phyloP scores from a whole-genome alignment of 1,284 basidiomycete species.

The Cutaneotrichosporon cutaneum region DNA sequence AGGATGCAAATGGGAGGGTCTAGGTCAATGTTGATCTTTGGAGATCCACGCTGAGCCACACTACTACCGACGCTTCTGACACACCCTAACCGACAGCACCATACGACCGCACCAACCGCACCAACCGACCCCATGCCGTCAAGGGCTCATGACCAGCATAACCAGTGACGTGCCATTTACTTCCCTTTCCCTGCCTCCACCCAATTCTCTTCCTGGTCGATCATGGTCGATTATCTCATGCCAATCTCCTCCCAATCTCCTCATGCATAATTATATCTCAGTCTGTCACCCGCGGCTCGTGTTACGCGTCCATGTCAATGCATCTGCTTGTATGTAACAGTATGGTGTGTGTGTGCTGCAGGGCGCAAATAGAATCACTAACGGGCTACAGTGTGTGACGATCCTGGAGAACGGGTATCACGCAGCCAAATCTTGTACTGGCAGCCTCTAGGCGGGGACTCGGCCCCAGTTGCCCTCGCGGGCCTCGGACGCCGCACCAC shows the following conservation, averaged over 20 bases:
- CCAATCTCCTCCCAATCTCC: too few relatives aligned
- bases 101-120: too few relatives aligned
- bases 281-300: too few relatives aligned
- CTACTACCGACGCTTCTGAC: too few relatives aligned
- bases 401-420: not conserved
- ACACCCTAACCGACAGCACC: too few relatives aligned
- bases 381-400: not conserved
- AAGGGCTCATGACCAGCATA: too few relatives aligned
- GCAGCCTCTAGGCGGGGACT: slow-evolving; percentile 8
- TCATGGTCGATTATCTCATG: not conserved
- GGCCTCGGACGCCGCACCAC: slow-evolving; percentile 1
- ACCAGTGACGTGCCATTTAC: too few relatives aligned
- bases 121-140: too few relatives aligned
- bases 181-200: not conserved
- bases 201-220: too few relatives aligned
- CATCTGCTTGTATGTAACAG: not conserved
- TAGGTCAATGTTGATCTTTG: not conserved
- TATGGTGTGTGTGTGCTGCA: not conserved
- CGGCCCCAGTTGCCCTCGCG: slow-evolving; percentile 8
- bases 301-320: not conserved
- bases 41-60: too few relatives aligned
- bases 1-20: too few relatives aligned
- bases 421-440: not conserved
- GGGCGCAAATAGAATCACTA: not conserved
- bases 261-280: not conserved